These are phyloP conservation scores for Panaeolus cyanescens DNA, from an alignment of 768 basidiomycete species.

Conservation along the genomic window DNA sequence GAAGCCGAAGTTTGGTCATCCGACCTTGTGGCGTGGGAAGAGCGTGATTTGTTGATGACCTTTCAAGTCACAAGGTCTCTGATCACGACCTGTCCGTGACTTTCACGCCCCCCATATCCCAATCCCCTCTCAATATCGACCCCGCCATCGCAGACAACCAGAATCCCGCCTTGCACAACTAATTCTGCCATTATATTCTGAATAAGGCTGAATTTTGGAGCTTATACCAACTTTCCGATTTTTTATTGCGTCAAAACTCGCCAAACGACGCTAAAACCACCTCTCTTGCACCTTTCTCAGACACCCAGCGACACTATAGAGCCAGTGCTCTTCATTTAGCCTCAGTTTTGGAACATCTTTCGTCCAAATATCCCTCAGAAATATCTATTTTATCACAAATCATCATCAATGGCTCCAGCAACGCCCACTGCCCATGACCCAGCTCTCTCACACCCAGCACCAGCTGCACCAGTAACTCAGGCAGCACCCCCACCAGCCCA, in stretches of 20 bases:
- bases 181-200: neutral
- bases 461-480: slow-evolving; percentile 27
- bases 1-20: slow-evolving; percentile 3
- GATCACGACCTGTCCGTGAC: slow-evolving; percentile 42
- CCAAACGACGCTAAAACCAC: slow-evolving; percentile 3
- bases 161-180: neutral
- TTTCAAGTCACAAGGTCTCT: slow-evolving; percentile 41
- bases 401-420: slow-evolving; percentile 35
- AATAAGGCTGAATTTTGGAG: neutral
- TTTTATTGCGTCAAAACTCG: slow-evolving; percentile 16
- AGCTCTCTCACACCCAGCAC: slow-evolving; percentile 34
- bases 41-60: slow-evolving; percentile 31
- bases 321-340: neutral
- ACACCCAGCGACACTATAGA: slow-evolving; percentile 7
- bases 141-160: slow-evolving; percentile 6
- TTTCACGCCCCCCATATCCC: slow-evolving; percentile 38
- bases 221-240: slow-evolving; percentile 18
- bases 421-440: slow-evolving; percentile 39
- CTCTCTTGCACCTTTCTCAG: slow-evolving; percentile 10
- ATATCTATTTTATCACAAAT: neutral
- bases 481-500: slow-evolving; percentile 27
- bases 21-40: slow-evolving; percentile 32
- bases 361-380: neutral
- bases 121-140: slow-evolving; percentile 18
- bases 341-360: neutral